phyloP scores from a whole-genome alignment of 2,329 filamentous ascomycete genomes.

The Alternaria sp. region DNA sequence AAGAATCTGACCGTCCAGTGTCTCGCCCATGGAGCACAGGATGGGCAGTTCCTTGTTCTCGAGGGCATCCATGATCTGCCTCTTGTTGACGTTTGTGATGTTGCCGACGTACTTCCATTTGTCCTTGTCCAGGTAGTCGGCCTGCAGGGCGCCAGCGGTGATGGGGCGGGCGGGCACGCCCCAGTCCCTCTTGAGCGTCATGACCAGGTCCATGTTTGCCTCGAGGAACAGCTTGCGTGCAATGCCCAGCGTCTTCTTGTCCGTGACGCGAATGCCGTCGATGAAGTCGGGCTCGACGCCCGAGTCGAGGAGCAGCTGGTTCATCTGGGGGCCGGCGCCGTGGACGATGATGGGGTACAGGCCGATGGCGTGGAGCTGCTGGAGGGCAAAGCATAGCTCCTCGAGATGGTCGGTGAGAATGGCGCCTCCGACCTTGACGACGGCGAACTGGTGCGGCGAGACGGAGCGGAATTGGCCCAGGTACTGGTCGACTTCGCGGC shows the following conservation, averaged over 20 bases:
- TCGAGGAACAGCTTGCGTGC: constrained; percentile 93
- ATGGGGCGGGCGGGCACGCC: constrained; percentile 90
- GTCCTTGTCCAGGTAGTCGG: constrained; percentile 94
- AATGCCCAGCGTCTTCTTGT: constrained; percentile 91
- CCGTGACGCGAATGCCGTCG: constrained; percentile 94
- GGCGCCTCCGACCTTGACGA: constrained; percentile 97
- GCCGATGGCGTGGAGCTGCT: constrained; percentile 93
- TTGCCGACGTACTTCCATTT: constrained; percentile 97
- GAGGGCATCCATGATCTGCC: constrained; percentile 89
- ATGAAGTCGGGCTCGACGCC: constrained; percentile 96
- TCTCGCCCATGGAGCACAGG: constrained; percentile 95
- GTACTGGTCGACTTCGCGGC: constrained; percentile 96
- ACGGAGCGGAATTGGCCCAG: constrained; percentile 97
- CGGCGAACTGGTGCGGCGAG: constrained; percentile 95
- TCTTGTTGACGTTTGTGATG: constrained; percentile 91
- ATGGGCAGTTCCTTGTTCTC: constrained; percentile 88
- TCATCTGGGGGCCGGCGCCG: constrained; percentile 93
- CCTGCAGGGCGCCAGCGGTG: constrained; percentile 87
- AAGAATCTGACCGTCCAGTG: constrained; percentile 86
- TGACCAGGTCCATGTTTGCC: constrained; percentile 92
- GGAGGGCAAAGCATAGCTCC: constrained; percentile 86
- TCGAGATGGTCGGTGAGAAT: constrained; percentile 95
- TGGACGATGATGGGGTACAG: constrained; percentile 96
- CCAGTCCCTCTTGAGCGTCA: constrained; percentile 82
- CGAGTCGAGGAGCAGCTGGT: constrained; percentile 86